A percentile compares a stretch with the other conserved stretches of the same genome.
These are phyloP conservation scores for Seiridium unicorne DNA, from an alignment of 2,329 filamentous ascomycete species.

Conservation along the genomic window DNA sequence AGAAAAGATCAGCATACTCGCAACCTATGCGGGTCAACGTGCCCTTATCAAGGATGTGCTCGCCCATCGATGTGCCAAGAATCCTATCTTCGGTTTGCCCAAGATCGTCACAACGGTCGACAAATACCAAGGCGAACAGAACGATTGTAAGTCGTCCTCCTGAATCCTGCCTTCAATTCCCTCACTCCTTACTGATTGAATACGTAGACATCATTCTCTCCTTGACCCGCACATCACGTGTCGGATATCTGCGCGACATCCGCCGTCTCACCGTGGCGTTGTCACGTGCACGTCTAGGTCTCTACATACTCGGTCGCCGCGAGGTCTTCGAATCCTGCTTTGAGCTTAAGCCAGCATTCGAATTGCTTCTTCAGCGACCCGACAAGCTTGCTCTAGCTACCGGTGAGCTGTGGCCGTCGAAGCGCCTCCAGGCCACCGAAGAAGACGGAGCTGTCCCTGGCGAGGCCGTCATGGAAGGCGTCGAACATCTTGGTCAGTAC, in stretches of 20 bases:
- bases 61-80: conserved; percentile 76
- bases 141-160: conserved; percentile 75
- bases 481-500: conserved; percentile 94
- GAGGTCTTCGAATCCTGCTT: conserved; percentile 86
- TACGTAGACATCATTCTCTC: conserved; percentile 85
- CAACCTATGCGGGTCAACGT: conserved; percentile 90
- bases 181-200: conserved; percentile 9
- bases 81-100: conserved; percentile 83
- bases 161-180: not conserved
- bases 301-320: conserved; percentile 88
- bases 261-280: conserved; percentile 92
- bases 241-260: conserved; percentile 91
- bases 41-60: conserved; percentile 88
- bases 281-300: conserved; percentile 83
- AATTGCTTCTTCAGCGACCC: conserved; percentile 70
- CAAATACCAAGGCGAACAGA: conserved; percentile 99
- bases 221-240: conserved; percentile 81
- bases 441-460: conserved; percentile 49
- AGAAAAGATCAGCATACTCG: conserved; percentile 78
- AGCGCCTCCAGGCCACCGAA: conserved; percentile 46
- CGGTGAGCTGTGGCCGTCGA: conserved; percentile 80
- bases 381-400: conserved; percentile 80
- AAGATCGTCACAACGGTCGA: conserved; percentile 92
- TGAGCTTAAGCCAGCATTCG: conserved; percentile 85
- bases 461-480: conserved; percentile 76